Conservation (phyloP, 257 asterid genomes). For the Nyctanthes arbortristis region DNA sequence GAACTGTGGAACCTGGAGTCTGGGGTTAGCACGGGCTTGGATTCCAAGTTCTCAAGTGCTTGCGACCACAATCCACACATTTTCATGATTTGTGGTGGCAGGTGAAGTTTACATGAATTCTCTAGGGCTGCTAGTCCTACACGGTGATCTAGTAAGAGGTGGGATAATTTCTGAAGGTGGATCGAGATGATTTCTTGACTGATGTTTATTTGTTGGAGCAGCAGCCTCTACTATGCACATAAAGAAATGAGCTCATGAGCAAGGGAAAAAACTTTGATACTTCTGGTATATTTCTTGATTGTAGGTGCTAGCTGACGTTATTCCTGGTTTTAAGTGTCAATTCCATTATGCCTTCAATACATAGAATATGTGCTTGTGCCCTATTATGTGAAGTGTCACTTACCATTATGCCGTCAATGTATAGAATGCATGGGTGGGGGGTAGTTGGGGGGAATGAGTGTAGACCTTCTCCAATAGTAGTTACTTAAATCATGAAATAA, state of each 20-base stretch:
- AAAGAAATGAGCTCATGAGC: slow-evolving; percentile 2
- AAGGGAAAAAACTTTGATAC: not conserved
- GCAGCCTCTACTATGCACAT: not conserved
- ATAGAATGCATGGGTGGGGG: not conserved
- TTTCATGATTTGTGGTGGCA: not conserved
- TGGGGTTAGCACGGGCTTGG: not conserved
- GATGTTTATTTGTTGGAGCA: not conserved
- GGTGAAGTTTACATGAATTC: not conserved
- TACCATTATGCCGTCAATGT: not conserved
- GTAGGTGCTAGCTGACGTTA: not conserved
- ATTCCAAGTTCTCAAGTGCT: not conserved
- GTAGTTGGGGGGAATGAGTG: no score
- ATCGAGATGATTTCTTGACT: not conserved
- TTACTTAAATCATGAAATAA: not conserved
- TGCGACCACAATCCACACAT: not conserved
- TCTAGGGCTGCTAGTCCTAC: not conserved
- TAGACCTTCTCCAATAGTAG: not conserved
- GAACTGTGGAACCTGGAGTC: not conserved
- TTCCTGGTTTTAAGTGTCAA: not conserved
- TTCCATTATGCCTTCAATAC: not conserved
- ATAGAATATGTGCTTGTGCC: not conserved
- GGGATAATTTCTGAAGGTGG: not conserved
- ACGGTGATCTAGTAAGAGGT: not conserved
- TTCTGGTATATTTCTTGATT: not conserved
- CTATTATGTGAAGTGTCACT: no score